Conservation (phyloP, 805 yeast species). For the Candida boleticola region DNA sequence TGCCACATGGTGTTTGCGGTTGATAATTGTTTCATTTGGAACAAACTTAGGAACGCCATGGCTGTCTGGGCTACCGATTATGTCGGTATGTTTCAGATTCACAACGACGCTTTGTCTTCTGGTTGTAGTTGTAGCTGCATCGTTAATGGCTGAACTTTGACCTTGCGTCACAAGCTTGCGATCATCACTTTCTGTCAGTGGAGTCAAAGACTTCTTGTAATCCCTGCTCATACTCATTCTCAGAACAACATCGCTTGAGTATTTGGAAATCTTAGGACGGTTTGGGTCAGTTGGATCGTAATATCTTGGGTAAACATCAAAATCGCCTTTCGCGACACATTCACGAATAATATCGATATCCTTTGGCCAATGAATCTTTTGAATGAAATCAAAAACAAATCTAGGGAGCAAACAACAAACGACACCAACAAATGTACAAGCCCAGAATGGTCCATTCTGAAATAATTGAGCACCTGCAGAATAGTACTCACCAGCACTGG, state of each 20-base stretch:
- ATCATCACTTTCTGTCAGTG: slow-evolving; percentile 1
- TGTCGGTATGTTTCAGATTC: slow-evolving; percentile 27
- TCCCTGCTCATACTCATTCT: slow-evolving; percentile 16
- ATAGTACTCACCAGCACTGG: slow-evolving; percentile 56
- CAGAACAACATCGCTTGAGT: slow-evolving; percentile 18
- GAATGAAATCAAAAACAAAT: slow-evolving; percentile 55
- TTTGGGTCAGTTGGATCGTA: slow-evolving; percentile 84
- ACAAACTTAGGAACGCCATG: background rate
- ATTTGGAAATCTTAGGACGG: slow-evolving; percentile 50
- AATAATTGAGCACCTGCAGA: slow-evolving; percentile 64
- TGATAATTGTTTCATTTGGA: slow-evolving; percentile 6
- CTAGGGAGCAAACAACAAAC: slow-evolving; percentile 66
- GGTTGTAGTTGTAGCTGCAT: slow-evolving; percentile 13
- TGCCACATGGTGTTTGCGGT: background rate
- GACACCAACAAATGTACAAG: slow-evolving; percentile 62
- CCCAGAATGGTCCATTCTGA: slow-evolving; percentile 66
- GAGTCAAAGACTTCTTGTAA: background rate
- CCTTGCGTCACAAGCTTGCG: background rate
- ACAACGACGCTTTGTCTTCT: slow-evolving; percentile 25
- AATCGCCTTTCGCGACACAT: slow-evolving; percentile 65
- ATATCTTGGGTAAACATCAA: slow-evolving; percentile 58
- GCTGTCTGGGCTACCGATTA: slow-evolving; percentile 17
- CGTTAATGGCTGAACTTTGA: background rate
- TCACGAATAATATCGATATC: slow-evolving; percentile 77
- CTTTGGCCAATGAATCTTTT: slow-evolving; percentile 53